Evolutionary conservation across 495 filamentous ascomycete species (phyloP).

Genomic region (Penicillium nucicola): DNA sequence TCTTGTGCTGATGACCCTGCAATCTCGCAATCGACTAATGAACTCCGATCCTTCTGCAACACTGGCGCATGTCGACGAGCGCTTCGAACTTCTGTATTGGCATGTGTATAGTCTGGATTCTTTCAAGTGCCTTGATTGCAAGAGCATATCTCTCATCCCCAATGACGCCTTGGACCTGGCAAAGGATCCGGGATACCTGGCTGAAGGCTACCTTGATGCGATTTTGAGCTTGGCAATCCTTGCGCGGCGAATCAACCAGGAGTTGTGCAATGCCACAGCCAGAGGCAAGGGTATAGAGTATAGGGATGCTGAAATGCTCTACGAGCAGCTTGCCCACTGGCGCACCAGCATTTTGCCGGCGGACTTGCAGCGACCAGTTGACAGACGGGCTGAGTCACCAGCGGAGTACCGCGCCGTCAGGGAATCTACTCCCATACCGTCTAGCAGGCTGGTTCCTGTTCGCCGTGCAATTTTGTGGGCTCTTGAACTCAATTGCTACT

Average conservation of each 20-base stretch:
- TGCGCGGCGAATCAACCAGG: conserved; percentile 5
- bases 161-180: not conserved
- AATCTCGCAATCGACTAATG: not conserved
- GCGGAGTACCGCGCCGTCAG: not conserved
- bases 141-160: conserved; percentile 8
- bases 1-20: conserved; percentile 10
- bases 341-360: conserved; percentile 1
- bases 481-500: conserved; percentile 9
- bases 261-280: conserved; percentile 7
- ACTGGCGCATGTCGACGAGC: conserved; percentile 1
- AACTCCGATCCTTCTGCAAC: not conserved
- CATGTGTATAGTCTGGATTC: conserved; percentile 17
- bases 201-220: conserved; percentile 6
- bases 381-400: not conserved
- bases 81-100: conserved; percentile 10
- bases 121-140: conserved; percentile 11
- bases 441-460: not conserved
- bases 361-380: conserved; percentile 4
- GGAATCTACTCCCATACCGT: too few relatives aligned
- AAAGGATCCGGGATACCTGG: not conserved
- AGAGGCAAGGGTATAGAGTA: conserved; percentile 12
- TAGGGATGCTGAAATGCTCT: conserved; percentile 4
- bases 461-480: conserved; percentile 7
- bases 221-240: conserved; percentile 7
- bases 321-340: conserved; percentile 8